Conservation (phyloP, 352 stramenopile genomes). For the Pythium coloratum region DNA sequence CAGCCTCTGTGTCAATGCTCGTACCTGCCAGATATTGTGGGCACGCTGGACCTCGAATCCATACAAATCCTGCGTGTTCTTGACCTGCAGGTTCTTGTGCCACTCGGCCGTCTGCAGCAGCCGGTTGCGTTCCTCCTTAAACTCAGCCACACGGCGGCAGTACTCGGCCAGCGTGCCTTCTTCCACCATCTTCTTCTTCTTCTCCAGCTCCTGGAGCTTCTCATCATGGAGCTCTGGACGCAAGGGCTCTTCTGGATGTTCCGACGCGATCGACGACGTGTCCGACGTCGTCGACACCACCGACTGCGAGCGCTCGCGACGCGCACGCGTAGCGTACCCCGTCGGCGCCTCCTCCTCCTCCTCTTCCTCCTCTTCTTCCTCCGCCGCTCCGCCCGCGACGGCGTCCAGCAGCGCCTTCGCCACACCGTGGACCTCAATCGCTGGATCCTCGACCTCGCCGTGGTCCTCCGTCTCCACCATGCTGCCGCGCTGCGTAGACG, state of each 20-base stretch:
- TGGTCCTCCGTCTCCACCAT: constrained; percentile 1
- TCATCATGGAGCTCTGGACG: constrained; percentile 38
- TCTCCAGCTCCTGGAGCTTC: constrained; percentile 72
- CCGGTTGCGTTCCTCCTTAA: constrained; percentile 79
- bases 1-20: background rate
- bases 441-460: constrained; percentile 9
- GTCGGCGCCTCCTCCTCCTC: constrained; percentile 26
- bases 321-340: constrained; percentile 24
- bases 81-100: constrained; percentile 84
- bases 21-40: constrained; percentile 57
- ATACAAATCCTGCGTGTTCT: constrained; percentile 78
- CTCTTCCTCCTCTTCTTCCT: constrained; percentile 35
- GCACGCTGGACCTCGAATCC: constrained; percentile 76
- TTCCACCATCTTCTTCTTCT: constrained; percentile 85
- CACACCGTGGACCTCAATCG: constrained; percentile 14
- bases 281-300: constrained; percentile 69
- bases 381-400: constrained; percentile 27
- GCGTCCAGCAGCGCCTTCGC: background rate
- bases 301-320: constrained; percentile 59
- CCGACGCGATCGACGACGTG: constrained; percentile 48
- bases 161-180: constrained; percentile 81
- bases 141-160: constrained; percentile 78
- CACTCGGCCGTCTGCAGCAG: constrained; percentile 73
- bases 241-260: constrained; percentile 41
- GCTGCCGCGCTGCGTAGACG: background rate